These are phyloP conservation scores for Agrocybe pediades DNA, from an alignment of 768 basidiomycete genomes.

Conservation along the genomic window DNA sequence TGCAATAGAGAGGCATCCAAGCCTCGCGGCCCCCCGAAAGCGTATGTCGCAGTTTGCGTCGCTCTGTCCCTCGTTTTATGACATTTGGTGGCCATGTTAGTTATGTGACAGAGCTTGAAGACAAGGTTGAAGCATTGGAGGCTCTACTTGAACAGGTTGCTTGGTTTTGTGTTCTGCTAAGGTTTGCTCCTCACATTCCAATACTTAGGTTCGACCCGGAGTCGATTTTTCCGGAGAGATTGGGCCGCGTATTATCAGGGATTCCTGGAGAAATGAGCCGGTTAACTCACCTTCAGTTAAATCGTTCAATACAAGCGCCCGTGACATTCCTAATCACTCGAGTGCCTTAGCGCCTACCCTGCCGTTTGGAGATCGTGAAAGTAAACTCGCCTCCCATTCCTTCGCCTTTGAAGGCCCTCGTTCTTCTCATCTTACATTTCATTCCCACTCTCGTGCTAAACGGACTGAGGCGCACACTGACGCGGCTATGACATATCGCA, in stretches of 20 bases:
- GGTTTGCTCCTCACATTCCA: background rate
- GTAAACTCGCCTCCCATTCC: background rate
- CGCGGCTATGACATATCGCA: constrained; percentile 11
- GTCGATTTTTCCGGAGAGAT: constrained; percentile 62
- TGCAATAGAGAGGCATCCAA: constrained; percentile 57
- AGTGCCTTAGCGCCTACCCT: constrained; percentile 11
- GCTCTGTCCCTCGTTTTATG: background rate
- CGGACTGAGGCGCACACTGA: constrained; percentile 15
- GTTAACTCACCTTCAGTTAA: constrained; percentile 4
- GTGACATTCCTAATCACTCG: constrained; percentile 7
- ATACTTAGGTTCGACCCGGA: constrained; percentile 58
- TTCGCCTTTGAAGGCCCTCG: constrained; percentile 13
- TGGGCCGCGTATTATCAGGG: constrained; percentile 62
- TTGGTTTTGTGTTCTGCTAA: background rate
- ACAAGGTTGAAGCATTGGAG: constrained; percentile 59
- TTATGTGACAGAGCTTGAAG: constrained; percentile 61
- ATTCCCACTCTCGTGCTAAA: constrained; percentile 19
- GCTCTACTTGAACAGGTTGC: constrained; percentile 50
- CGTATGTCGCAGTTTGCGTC: constrained; percentile 39
- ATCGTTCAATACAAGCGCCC: constrained; percentile 5
- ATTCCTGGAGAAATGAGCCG: constrained; percentile 54
- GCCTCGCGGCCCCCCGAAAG: constrained; percentile 69
- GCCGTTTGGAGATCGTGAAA: constrained; percentile 15
- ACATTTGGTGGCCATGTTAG: constrained; percentile 26
- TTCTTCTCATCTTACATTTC: constrained; percentile 33